phyloP scores from a whole-genome alignment of 2,329 filamentous ascomycete species.

The Monilinia fructigena region DNA sequence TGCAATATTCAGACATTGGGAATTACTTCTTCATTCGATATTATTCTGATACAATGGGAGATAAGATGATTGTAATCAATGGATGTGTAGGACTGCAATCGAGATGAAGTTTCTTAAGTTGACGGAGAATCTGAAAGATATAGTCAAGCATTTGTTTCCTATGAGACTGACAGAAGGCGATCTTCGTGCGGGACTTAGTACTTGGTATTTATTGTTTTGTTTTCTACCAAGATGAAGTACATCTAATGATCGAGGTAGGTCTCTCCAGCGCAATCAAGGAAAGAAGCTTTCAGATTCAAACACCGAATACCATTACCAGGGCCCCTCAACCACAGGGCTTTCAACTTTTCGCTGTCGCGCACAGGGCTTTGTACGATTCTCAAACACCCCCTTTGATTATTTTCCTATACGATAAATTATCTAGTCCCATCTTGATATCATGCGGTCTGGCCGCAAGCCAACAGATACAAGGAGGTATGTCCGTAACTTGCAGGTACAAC shows the following conservation, averaged over 20 bases:
- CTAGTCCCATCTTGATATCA: not conserved
- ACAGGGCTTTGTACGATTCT: not conserved
- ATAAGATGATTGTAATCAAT: not conserved
- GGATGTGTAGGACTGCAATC: too few relatives aligned
- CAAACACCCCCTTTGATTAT: not conserved
- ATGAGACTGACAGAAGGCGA: too few relatives aligned
- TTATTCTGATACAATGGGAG: not conserved
- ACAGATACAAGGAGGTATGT: not conserved
- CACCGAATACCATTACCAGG: rapidly evolving
- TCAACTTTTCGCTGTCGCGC: not conserved
- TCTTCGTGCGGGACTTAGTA: not conserved
- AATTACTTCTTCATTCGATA: not conserved
- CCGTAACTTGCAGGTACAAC: not conserved
- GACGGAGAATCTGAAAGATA: not conserved
- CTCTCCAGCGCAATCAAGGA: not conserved
- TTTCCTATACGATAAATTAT: not conserved
- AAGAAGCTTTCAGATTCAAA: not conserved
- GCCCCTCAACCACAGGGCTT: not conserved
- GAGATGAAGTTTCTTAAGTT: not conserved
- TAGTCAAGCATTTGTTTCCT: too few relatives aligned
- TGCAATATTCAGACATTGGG: not conserved
- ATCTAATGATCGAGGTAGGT: not conserved
- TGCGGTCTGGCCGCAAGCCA: not conserved
- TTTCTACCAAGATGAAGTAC: too few relatives aligned
- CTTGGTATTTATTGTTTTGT: not conserved